A percentile compares a stretch with the other conserved stretches of the same genome.
Evolutionary conservation across 73 alveolate species (phyloP).

Genomic region (Effrenium voratum): DNA sequence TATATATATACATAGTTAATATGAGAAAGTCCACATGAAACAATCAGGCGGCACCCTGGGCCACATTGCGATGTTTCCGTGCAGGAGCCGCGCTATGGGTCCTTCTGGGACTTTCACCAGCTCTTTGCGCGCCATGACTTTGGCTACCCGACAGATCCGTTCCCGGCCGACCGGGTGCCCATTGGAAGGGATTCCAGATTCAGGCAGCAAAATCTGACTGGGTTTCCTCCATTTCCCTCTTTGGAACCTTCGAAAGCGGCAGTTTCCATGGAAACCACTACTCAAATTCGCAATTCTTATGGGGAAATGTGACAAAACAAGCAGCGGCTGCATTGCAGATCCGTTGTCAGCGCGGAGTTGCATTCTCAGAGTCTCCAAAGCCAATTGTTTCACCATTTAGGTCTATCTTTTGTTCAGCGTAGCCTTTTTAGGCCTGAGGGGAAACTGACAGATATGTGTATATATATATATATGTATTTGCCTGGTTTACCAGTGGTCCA

Average conservation of each 20-base stretch:
- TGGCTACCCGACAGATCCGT: background rate
- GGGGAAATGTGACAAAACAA: too few relatives aligned
- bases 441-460: background rate
- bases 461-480: background rate
- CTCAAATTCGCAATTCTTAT: too few relatives aligned
- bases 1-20: background rate
- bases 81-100: background rate
- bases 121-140: background rate
- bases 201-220: too few relatives aligned
- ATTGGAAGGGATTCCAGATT: background rate
- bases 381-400: too few relatives aligned
- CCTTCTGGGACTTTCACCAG: conserved; percentile 41
- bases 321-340: too few relatives aligned
- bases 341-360: too few relatives aligned
- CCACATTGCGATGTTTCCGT: too few relatives aligned
- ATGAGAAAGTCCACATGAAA: background rate
- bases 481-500: background rate
- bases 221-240: too few relatives aligned
- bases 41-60: background rate
- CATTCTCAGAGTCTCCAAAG: too few relatives aligned
- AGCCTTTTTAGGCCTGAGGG: background rate
- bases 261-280: too few relatives aligned
- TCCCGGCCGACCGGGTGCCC: background rate
- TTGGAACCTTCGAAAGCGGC: too few relatives aligned
- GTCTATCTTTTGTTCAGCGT: too few relatives aligned